phyloP scores from a whole-genome alignment of 345 rosid genomes.

The Carallia brachiata region DNA sequence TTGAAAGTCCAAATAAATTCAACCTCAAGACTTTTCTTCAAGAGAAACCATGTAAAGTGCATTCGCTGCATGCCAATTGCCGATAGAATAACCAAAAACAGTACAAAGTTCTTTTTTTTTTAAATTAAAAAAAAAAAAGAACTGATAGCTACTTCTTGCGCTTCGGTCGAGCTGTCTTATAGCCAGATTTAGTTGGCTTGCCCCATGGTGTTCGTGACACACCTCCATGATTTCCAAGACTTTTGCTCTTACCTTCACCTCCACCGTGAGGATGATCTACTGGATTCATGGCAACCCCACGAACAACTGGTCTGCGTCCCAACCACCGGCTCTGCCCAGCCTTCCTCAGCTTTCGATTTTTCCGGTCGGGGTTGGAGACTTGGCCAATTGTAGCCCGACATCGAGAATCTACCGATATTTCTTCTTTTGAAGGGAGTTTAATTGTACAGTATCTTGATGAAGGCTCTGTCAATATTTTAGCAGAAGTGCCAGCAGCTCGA shows the following conservation, averaged over 20 bases:
- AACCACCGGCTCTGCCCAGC: constrained; percentile 88
- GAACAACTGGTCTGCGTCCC: constrained; percentile 74
- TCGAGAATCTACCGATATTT: constrained; percentile 57
- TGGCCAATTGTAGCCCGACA: constrained; percentile 76
- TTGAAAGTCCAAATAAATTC: neutral
- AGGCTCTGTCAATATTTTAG: constrained; percentile 86
- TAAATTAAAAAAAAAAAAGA: neutral
- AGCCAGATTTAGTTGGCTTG: constrained; percentile 75
- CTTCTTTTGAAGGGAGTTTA: constrained; percentile 68
- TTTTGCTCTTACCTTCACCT: constrained; percentile 90
- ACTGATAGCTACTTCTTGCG: constrained; percentile 1
- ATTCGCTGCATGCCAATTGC: neutral
- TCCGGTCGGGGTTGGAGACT: constrained; percentile 70
- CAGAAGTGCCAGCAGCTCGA: constrained; percentile 76
- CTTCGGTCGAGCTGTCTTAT: constrained; percentile 6
- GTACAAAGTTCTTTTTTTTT: no score
- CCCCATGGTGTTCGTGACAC: constrained; percentile 84
- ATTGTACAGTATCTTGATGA: constrained; percentile 47
- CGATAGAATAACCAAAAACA: neutral
- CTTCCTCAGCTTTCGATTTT: constrained; percentile 61
- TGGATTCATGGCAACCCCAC: constrained; percentile 90
- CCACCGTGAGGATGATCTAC: constrained; percentile 98
- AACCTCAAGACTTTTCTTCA: neutral
- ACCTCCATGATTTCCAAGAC: constrained; percentile 67
- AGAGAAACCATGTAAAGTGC: neutral